Evolutionary conservation across 352 stramenopile genomes (phyloP), one percentile per base, ranked within the genome.

Genomic region (Globisporangium spiculum): DNA sequence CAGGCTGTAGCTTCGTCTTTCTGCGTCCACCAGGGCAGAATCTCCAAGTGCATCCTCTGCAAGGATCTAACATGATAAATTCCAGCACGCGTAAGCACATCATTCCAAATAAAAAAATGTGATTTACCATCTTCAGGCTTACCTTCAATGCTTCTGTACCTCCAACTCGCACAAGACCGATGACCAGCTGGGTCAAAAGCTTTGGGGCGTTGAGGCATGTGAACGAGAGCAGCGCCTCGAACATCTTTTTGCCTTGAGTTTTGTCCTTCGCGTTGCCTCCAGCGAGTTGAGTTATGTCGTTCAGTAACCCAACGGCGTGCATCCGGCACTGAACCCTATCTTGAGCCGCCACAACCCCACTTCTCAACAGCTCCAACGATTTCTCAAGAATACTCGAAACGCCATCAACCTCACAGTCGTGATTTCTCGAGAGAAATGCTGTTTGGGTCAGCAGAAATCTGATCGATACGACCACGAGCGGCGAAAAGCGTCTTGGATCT

Each of bases 91-190:
- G 27, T 63, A 26, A 41, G 12, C 32, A 46, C 32, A 46, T 20
- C 44, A 9, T 38, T 52, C 5, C 38, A n/a, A 60, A 3, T 20
- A 20, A 52, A 50, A n/a, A 14, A 38, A 52, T 27, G 22, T 8
- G 16, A 54, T 26, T 26, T 4, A 57, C 4, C 24, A 30, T 50
- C 48, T 34, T 12, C 22, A 12, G 46, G 32, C 32, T 73, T 59
- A 86, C 81, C 81, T 88, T 82, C 2, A 89, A 53, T 48, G 73
- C 77, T 20, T 62, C 58, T 24, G 73, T 48, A 34, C 78, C 79
- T 53, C 79, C 79, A 4, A 85, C 30, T 52, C 56, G 72, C 16
- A 75, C 57, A 18, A 89, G 58, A 10, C 74, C 52, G 14, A 86
- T n/a, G 30, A 75, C 83, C 44, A 87, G 55, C 32, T 76, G 69